Percentiles rank a stretch among this genome's conserved stretches.
phyloP scores from a whole-genome alignment of 139 green algal genomes.

The Coccomyxa sp. region DNA sequence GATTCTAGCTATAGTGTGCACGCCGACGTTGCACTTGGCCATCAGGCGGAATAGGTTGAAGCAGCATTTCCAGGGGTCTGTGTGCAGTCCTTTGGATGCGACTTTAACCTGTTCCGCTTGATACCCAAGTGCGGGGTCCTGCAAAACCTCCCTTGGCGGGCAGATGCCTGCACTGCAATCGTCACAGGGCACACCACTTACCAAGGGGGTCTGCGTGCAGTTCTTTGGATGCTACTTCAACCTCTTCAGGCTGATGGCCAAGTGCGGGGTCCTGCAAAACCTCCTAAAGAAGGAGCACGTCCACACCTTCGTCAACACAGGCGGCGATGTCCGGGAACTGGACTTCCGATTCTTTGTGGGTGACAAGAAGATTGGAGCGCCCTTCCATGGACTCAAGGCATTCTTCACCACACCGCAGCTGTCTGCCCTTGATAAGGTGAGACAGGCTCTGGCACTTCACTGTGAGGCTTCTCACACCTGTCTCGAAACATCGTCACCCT shows the following conservation, averaged over 20 bases:
- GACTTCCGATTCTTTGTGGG: conserved; percentile 90
- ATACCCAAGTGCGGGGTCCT: conserved; percentile 95
- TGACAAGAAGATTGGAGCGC: conserved; percentile 80
- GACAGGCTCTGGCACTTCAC: too few relatives aligned
- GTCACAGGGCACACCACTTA: too few relatives aligned
- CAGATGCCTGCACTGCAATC: conserved; percentile 94
- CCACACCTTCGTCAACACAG: conserved; percentile 94
- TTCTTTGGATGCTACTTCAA: conserved; percentile 60
- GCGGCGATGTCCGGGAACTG: conserved; percentile 83
- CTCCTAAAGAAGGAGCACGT: conserved; percentile 94
- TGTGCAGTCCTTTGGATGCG: conserved; percentile 26
- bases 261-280: conserved; percentile 92
- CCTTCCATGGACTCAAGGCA: conserved; percentile 84
- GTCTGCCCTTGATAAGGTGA: conserved; percentile 76
- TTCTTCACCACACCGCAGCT: conserved; percentile 97
- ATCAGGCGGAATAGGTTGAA: not conserved
- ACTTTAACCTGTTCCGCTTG: conserved; percentile 88
- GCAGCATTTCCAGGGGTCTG: not conserved
- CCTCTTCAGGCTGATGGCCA: conserved; percentile 94
- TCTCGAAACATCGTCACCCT: too few relatives aligned
- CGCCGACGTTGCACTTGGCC: too few relatives aligned
- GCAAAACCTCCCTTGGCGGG: conserved; percentile 92
- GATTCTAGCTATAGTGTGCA: too few relatives aligned
- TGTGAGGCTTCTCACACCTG: too few relatives aligned
- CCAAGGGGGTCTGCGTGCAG: not conserved